Evolutionary conservation across 2,329 filamentous ascomycete genomes (phyloP), one percentile per base, ranked within the genome.

Genomic region (Colletotrichum sojae): DNA sequence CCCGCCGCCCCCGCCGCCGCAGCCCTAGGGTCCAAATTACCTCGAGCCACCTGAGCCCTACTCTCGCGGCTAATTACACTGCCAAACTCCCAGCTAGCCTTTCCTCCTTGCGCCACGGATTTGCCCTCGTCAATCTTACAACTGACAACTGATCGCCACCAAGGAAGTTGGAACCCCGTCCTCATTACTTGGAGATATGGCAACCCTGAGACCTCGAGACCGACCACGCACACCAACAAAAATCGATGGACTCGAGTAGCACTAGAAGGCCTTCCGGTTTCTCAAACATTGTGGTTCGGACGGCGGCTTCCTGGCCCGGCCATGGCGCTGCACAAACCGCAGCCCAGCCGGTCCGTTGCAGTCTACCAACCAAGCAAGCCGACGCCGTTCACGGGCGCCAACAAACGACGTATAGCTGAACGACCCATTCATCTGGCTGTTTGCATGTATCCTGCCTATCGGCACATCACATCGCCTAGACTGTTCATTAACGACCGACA

Each of bases 31-130:
- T 51, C 20, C 56, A 67, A 69, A 52, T 39, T 61, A 36, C 55
- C 49, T 36, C 20, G 62, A 66, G 55, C 62, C 55, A 61, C 62
- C 62, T 60, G 56, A 63, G 59, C 51, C 57, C 60, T 62, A 51
- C 45, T 25, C 40, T 61, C 31, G 43, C 9, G 49, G 45, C 62
- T 56, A 60, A 69, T 69, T 66, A 69, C 51, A 51, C 55, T 20
- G 51, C 27, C 36, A 8, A 36, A 36, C 31, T 10, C 8, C 10
- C 10, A 10, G 10, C 59, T 49, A 60, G 46, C 31, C 59, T 63
- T 63, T 49, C 39, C 52, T 40, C 40, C 57, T 69, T 59, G 15
- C 8, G 48, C 31, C 48, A 59, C 53, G 27, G 40, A 59, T 66
- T 67, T 39, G 18, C 52, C 31, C 25, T 69, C 22, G 36, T 25